These are phyloP conservation scores for Calonectria naviculata DNA, from an alignment of 2,329 filamentous ascomycete genomes.

Conservation along the genomic window DNA sequence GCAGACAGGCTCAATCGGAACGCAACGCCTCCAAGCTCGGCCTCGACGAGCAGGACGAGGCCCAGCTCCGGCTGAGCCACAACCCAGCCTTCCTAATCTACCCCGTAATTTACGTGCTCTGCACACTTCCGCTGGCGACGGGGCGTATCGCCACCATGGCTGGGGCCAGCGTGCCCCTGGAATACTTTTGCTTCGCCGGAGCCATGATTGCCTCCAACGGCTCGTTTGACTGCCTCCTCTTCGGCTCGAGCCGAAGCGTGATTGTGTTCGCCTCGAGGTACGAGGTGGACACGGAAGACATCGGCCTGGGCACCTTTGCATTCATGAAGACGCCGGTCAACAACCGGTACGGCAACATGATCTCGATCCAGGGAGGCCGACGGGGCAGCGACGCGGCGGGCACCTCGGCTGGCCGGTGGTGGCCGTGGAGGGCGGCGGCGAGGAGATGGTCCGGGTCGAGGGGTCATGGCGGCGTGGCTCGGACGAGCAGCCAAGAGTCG, in stretches of 20 bases:
- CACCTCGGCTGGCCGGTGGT: slow-evolving; percentile 39
- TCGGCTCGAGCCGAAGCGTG: slow-evolving; percentile 62
- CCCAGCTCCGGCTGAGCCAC: slow-evolving; percentile 39
- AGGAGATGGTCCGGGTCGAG: slow-evolving; percentile 12
- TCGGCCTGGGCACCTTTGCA: slow-evolving; percentile 62
- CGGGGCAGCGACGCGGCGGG: slow-evolving; percentile 24
- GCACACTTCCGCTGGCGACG: slow-evolving; percentile 73
- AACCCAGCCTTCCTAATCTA: slow-evolving; percentile 73
- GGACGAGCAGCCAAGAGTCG: slow-evolving; percentile 46
- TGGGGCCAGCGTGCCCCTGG: slow-evolving; percentile 59
- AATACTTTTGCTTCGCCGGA: slow-evolving; percentile 69
- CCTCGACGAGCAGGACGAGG: slow-evolving; percentile 19
- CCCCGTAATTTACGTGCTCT: slow-evolving; percentile 75
- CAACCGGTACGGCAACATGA: slow-evolving; percentile 54
- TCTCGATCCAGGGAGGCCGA: slow-evolving; percentile 49
- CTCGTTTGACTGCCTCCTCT: slow-evolving; percentile 65
- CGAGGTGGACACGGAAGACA: slow-evolving; percentile 54
- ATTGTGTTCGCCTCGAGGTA: slow-evolving; percentile 59
- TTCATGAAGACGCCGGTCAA: slow-evolving; percentile 57
- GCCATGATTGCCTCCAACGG: slow-evolving; percentile 68
- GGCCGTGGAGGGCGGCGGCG: slow-evolving; percentile 38
- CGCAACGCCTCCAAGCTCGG: slow-evolving; percentile 1
- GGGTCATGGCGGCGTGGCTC: slow-evolving; percentile 22
- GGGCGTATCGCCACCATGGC: slow-evolving; percentile 74
- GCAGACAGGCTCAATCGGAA: slow-evolving; percentile 35